phyloP scores from a whole-genome alignment of 2,329 filamentous ascomycete genomes.

The Pseudocercospora pini-densiflorae region DNA sequence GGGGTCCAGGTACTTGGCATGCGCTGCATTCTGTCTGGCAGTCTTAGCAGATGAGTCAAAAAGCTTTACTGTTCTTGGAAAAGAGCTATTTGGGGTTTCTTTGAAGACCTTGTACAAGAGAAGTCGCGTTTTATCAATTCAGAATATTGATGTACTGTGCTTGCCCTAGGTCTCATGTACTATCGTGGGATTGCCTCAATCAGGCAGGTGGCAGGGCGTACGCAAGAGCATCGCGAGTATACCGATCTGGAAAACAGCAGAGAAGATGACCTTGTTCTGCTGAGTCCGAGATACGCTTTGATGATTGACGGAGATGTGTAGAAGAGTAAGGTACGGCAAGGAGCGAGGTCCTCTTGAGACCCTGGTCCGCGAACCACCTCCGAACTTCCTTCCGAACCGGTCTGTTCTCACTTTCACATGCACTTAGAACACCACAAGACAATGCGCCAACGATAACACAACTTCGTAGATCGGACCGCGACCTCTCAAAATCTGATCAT shows the following conservation, averaged over 20 bases:
- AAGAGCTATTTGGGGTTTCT: too few relatives aligned
- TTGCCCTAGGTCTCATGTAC: background rate
- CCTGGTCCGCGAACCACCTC: background rate
- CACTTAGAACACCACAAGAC: background rate
- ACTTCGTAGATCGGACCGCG: too few relatives aligned
- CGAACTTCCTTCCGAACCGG: background rate
- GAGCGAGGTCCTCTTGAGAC: background rate
- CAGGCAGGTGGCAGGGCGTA: too few relatives aligned
- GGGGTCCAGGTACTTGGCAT: background rate
- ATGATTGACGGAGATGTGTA: background rate
- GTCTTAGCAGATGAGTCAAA: background rate
- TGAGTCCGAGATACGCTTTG: too few relatives aligned
- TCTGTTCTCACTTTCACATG: conserved; percentile 17
- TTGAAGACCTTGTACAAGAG: too few relatives aligned
- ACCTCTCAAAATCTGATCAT: too few relatives aligned
- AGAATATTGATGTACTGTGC: background rate
- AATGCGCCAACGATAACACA: conserved; percentile 17
- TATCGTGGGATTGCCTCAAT: background rate
- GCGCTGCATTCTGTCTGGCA: background rate
- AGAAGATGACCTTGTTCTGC: background rate
- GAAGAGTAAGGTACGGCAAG: background rate
- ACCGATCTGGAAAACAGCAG: too few relatives aligned
- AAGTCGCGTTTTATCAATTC: background rate
- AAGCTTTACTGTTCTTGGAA: background rate
- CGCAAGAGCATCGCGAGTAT: too few relatives aligned